Base-by-base conservation (phyloP, 192 early-diverging fungal species). In the Coemansia sp. region DNA sequence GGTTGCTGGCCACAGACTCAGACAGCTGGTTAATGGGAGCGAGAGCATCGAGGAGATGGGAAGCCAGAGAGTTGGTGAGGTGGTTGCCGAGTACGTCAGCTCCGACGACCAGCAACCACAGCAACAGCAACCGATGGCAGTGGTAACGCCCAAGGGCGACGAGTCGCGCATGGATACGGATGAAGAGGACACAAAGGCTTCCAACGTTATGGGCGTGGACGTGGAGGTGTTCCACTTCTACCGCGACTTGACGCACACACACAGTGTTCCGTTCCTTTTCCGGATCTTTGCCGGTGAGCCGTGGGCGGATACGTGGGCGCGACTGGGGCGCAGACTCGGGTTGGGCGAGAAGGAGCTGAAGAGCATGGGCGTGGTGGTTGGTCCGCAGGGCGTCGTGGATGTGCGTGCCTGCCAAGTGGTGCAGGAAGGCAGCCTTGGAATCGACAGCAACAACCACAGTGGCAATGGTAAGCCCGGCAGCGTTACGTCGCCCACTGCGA, bases 261-360 rank as follows among this genome's bases (percentile, higher is more conserved):
- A 97, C 75, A 87, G 94, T 47, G 82, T 93, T 41, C 97, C 97
- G 21, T 97, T 98, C 82, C 79, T 79, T 62, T 91, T 97, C 63
- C 68, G 88, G 41, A 69, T 93, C 40, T 85, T 78, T 37, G 69
- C 81, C 9, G 91, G 85, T 52, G 94, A 95, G 68, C 19, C 74
- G 18, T 87, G 92, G 67, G 45, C 83, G 13, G 88, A 87, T 2
- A 93, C 92, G 19, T 93, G 90, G 86, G 64, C 71, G 60, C 86
- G 95, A 8, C 82, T 98, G 63, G 88, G 87, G 61, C 73, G 56
- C 61, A 77, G 88, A 41, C 83, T 92, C 21, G 93, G 92, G 12
- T 85, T 93, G 87, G 85, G 84, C 69, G 91, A 95, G 47, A 94
- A 92, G 83, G 95, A 98, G 43, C 92, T 92, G 63, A 83, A 67